Conservation (phyloP, 2,329 filamentous ascomycete species). For the Colletotrichum cuscutae region DNA sequence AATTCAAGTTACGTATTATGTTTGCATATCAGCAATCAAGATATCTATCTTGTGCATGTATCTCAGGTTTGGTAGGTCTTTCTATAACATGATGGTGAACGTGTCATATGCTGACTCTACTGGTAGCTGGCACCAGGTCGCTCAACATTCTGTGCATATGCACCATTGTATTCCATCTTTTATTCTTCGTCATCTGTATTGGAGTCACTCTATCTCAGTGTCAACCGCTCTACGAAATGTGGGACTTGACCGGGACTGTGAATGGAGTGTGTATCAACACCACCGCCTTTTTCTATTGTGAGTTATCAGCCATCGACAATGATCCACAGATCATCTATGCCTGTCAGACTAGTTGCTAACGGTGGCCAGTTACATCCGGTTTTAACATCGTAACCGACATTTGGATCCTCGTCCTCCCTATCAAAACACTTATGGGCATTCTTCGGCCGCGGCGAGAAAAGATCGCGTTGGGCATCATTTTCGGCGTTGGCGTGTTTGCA, state of each 20-base stretch:
- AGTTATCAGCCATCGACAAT: constrained; percentile 13
- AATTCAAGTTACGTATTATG: constrained; percentile 54
- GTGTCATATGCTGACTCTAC: background rate
- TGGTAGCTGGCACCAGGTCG: constrained; percentile 34
- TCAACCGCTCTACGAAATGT: constrained; percentile 51
- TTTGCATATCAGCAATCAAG: constrained; percentile 52
- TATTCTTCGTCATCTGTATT: constrained; percentile 53
- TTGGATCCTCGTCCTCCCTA: constrained; percentile 55
- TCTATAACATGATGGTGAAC: background rate
- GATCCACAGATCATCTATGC: background rate
- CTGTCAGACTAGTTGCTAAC: background rate
- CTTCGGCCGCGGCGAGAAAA: constrained; percentile 60
- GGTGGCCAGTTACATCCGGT: constrained; percentile 47
- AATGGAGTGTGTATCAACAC: constrained; percentile 52
- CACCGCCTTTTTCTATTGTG: constrained; percentile 54
- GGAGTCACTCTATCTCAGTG: constrained; percentile 53
- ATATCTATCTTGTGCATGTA: constrained; percentile 58
- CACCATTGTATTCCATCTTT: constrained; percentile 50
- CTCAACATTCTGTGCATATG: constrained; percentile 45
- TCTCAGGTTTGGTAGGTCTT: constrained; percentile 52
- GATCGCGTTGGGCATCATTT: constrained; percentile 57
- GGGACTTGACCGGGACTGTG: constrained; percentile 47
- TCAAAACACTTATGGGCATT: constrained; percentile 54
- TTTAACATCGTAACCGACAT: constrained; percentile 60
- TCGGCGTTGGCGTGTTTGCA: constrained; percentile 50